These are phyloP conservation scores for Coelastrella sp. DNA, from an alignment of 139 green algal species.

Conservation along the genomic window DNA sequence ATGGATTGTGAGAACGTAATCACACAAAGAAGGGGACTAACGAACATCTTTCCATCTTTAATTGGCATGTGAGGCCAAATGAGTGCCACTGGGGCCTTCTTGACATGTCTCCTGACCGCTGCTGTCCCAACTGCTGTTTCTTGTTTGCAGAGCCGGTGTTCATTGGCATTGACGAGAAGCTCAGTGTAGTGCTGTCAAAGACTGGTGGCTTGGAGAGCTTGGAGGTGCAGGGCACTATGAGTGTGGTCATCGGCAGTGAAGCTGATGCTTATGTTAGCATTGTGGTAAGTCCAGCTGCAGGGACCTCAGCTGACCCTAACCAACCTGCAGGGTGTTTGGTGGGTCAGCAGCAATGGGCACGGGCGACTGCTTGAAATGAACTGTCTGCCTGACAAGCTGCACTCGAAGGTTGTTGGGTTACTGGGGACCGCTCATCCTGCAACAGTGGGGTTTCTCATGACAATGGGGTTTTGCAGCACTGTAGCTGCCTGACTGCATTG, in stretches of 20 bases:
- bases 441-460: background rate
- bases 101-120: no score
- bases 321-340: no score
- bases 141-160: conserved; percentile 64
- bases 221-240: conserved; percentile 95
- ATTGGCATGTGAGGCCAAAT: no score
- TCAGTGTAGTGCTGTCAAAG: conserved; percentile 87
- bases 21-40: no score
- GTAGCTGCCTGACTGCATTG: background rate
- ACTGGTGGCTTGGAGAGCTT: conserved; percentile 95
- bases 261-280: conserved; percentile 18
- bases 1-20: no score
- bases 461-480: background rate
- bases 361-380: no score
- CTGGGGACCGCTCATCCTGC: background rate
- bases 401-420: no score
- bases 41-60: no score
- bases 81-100: no score
- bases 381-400: no score
- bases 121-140: conserved; percentile 32
- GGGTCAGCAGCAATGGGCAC: no score
- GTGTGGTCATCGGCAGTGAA: conserved; percentile 73
- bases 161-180: conserved; percentile 88
- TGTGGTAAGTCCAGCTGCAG: background rate
- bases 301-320: no score